Evolutionary conservation across 805 yeast genomes (phyloP).

Genomic region (Metschnikowia borealis): DNA sequence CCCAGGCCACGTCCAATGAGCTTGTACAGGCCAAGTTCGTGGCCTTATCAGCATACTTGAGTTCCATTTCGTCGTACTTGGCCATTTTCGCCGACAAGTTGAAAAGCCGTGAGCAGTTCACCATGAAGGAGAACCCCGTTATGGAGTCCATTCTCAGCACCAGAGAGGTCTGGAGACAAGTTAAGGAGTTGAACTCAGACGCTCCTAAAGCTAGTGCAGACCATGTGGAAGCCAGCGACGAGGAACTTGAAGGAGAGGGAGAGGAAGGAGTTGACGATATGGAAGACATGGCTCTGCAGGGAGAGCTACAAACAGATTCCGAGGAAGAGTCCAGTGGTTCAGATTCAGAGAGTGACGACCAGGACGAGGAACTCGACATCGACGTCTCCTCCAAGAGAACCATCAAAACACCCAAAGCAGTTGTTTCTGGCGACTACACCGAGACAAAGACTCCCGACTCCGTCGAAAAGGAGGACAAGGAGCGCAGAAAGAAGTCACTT

Average conservation of each 20-base stretch:
- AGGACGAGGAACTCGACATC: conserved; percentile 44
- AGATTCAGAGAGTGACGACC: conserved; percentile 12
- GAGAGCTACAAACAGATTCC: conserved; percentile 16
- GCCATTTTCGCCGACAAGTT: conserved; percentile 63
- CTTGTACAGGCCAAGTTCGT: conserved; percentile 49
- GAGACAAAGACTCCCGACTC: conserved; percentile 67
- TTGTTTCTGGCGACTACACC: conserved; percentile 48
- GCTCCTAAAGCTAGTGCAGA: neutral
- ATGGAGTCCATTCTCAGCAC: conserved; percentile 83
- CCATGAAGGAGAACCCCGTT: conserved; percentile 81
- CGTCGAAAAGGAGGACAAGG: conserved; percentile 83
- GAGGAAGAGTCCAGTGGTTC: conserved; percentile 17
- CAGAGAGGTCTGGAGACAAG: conserved; percentile 88
- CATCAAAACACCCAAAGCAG: conserved; percentile 31
- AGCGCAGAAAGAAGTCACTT: conserved; percentile 70
- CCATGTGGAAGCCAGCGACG: neutral
- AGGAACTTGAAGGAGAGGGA: neutral
- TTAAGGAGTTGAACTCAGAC: conserved; percentile 36
- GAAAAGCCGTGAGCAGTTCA: conserved; percentile 49
- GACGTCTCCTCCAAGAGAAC: conserved; percentile 44
- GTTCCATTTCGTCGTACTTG: conserved; percentile 73
- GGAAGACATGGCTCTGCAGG: conserved; percentile 9
- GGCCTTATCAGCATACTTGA: conserved; percentile 76
- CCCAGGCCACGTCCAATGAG: conserved; percentile 18
- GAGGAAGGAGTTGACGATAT: neutral